These are phyloP conservation scores for Calocybe gambosa DNA, from an alignment of 1,284 basidiomycete species.

Conservation along the genomic window DNA sequence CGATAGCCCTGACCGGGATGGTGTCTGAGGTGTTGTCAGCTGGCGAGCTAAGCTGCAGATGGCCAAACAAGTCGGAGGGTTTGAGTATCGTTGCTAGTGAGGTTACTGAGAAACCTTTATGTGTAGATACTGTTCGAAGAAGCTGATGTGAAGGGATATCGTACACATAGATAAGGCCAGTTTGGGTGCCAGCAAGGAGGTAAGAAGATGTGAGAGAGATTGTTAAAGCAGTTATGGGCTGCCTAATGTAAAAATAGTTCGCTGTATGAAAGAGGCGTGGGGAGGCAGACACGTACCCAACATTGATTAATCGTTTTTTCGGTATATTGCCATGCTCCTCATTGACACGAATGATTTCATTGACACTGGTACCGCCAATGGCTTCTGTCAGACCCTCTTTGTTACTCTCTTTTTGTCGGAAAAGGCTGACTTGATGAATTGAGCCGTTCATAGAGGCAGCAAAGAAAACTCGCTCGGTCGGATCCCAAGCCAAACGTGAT, in stretches of 20 bases:
- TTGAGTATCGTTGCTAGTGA: conserved; percentile 72
- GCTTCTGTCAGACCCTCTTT: conserved; percentile 53
- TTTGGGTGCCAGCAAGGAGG: conserved; percentile 68
- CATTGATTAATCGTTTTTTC: conserved; percentile 55
- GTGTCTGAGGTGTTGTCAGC: conserved; percentile 37
- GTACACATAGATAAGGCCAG: conserved; percentile 77
- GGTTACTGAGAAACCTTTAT: conserved; percentile 70
- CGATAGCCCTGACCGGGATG: conserved; percentile 60
- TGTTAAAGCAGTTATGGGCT: conserved; percentile 64
- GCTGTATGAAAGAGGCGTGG: conserved; percentile 1
- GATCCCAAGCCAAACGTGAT: conserved; percentile 68
- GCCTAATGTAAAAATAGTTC: conserved; percentile 27
- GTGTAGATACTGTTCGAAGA: conserved; percentile 71
- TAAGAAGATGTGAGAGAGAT: conserved; percentile 73
- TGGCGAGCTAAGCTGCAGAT: conserved; percentile 51
- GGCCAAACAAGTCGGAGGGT: conserved; percentile 79
- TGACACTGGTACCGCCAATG: conserved; percentile 68
- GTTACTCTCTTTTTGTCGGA: conserved; percentile 52
- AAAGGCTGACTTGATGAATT: conserved; percentile 79
- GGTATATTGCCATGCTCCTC: conserved; percentile 39
- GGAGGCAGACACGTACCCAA: conserved; percentile 40
- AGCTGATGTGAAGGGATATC: conserved; percentile 89
- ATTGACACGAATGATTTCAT: conserved; percentile 61
- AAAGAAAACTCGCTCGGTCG: conserved; percentile 84
- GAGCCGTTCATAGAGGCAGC: conserved; percentile 70